Conservation (phyloP, 1,139 yeast species). For the Magnusiomyces fungicola region DNA sequence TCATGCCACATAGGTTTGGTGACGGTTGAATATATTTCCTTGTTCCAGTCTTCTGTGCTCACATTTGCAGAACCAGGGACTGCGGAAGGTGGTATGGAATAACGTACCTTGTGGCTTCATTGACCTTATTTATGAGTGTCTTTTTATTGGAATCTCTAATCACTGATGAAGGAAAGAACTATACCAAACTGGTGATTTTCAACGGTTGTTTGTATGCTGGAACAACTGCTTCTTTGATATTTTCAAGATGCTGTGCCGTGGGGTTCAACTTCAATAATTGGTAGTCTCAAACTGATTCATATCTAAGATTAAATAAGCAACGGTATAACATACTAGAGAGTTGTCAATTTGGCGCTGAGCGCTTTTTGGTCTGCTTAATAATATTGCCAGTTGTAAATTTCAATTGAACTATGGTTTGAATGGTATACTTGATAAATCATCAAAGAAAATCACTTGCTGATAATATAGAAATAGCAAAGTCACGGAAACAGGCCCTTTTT, state of each 20-base stretch:
- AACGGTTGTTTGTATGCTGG: conserved; percentile 33
- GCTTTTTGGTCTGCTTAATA: no score
- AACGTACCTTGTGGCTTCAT: conserved; percentile 39
- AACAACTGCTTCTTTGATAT: conserved; percentile 27
- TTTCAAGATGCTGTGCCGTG: conserved; percentile 35
- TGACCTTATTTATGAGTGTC: conserved; percentile 42
- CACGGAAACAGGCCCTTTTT: no score
- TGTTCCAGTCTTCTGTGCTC: conserved; percentile 46
- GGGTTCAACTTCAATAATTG: conserved; percentile 26
- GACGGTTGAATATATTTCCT: conserved; percentile 44
- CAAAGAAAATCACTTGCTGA: no score
- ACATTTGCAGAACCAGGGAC: conserved; percentile 42
- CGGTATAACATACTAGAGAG: no score
- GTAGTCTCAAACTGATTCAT: no score
- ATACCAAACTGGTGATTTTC: conserved; percentile 35
- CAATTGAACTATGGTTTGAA: no score
- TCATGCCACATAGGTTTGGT: conserved; percentile 46
- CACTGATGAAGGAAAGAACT: conserved; percentile 29
- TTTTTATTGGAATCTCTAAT: conserved; percentile 49
- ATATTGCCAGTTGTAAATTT: no score
- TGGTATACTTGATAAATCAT: no score
- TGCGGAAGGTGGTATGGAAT: conserved; percentile 47
- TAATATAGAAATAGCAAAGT: no score
- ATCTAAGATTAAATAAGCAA: no score
- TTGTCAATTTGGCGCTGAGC: no score